Conservation (phyloP, 2,329 filamentous ascomycete genomes). For the Penicillium sp. region DNA sequence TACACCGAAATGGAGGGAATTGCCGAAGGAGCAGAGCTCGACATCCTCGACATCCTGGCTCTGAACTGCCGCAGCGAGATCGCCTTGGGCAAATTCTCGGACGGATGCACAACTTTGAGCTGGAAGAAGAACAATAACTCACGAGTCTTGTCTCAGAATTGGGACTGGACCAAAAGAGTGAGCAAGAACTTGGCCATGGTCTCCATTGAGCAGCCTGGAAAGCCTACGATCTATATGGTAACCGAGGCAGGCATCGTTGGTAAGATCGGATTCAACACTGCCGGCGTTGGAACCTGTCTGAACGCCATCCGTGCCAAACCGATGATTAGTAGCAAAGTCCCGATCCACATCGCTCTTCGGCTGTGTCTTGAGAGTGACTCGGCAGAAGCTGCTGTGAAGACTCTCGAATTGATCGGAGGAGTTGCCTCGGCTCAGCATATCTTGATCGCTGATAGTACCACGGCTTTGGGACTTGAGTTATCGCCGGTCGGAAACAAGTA, state of each 20-base stretch:
- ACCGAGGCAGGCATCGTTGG: conserved; percentile 59
- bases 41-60: conserved; percentile 55
- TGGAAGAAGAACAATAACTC: conserved; percentile 45
- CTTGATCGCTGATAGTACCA: conserved; percentile 49
- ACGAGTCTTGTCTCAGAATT: conserved; percentile 54
- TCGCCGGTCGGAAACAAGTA: conserved; percentile 31
- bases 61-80: conserved; percentile 62
- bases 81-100: conserved; percentile 55
- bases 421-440: conserved; percentile 58
- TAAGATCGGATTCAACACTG: conserved; percentile 63
- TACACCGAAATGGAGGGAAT: conserved; percentile 52
- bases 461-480: conserved; percentile 28
- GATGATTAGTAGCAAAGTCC: conserved; percentile 51
- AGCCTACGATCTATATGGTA: conserved; percentile 54
- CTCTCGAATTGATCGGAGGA: conserved; percentile 47
- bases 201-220: conserved; percentile 44
- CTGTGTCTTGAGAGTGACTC: conserved; percentile 53
- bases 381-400: conserved; percentile 46
- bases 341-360: conserved; percentile 62
- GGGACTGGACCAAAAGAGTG: conserved; percentile 58
- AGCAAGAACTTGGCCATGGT: conserved; percentile 53
- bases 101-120: conserved; percentile 57
- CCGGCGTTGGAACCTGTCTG: conserved; percentile 58
- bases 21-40: conserved; percentile 50
- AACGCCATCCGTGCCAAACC: conserved; percentile 61